Base-by-base conservation (phyloP, 2,329 filamentous ascomycete genomes). In the Coniochaeta sp. region DNA sequence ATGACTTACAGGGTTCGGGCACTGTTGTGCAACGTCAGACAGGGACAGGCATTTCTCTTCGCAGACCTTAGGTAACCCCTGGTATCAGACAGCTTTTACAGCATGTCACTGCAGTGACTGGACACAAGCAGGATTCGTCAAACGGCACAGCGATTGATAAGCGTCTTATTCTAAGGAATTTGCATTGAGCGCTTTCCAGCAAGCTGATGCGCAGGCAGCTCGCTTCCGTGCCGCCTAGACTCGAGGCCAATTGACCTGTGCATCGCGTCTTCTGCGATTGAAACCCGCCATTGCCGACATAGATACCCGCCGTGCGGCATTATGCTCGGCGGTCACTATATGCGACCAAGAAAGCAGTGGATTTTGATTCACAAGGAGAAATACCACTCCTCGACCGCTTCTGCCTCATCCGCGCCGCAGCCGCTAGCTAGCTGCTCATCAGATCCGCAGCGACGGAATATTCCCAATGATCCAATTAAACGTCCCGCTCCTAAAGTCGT, bases 401-500 rank as follows among this genome's bases (percentile, higher is more conserved):
- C n/a, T n/a, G n/a, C n/a, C n/a, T n/a, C n/a, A n/a, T n/a, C n/a
- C n/a, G n/a, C n/a, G n/a, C n/a, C n/a, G n/a, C n/a, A n/a, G n/a
- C n/a, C n/a, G n/a, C n/a, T n/a, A 58, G 31, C 17, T 31, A 43
- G 22, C 56, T n/a, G 22, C n/a, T 9, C 33, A n/a, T 28, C 56
- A 40, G 17, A 40, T 40, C 1, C 38, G 16, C 38, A 40, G 16
- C 9, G 9, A 40, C n/a, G n/a, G n/a, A 24, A 65, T 59, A 40
- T 72, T 68, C 16, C 9, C n/a, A 6, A 43, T 24, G 7, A 73
- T 67, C 22, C 58, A 71, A 12, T 66, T 43, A 47, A 65, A 68
- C 47, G 64, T 64, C 1, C 60, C 62, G 1, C 44, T 56, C 44
- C 71, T 65, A 62, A 73, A 73, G 61, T 70, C 65, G 60, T 73